Evolutionary conservation across 2,329 filamentous ascomycete genomes (phyloP).

Genomic region (Aspergillus candidus): DNA sequence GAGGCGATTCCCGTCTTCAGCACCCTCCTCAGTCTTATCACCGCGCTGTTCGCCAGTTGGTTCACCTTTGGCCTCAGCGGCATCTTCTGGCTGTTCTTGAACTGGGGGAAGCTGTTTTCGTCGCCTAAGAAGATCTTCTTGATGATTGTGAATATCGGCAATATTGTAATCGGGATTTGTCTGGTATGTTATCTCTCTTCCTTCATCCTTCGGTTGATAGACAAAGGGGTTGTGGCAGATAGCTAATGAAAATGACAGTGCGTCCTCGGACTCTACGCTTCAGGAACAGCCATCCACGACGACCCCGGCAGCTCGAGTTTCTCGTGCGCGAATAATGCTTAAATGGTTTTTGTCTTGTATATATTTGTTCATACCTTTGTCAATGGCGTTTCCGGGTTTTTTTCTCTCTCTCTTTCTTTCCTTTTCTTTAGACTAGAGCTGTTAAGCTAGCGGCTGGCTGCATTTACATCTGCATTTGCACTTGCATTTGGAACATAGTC

Average conservation of each 20-base stretch:
- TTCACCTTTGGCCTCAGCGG: slow-evolving; percentile 49
- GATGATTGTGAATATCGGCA: slow-evolving; percentile 21
- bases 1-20: slow-evolving; percentile 65
- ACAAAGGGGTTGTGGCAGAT: not conserved
- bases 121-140: slow-evolving; percentile 26
- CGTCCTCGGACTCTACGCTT: slow-evolving; percentile 31
- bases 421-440: not conserved
- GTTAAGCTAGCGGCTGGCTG: not conserved
- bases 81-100: slow-evolving; percentile 35
- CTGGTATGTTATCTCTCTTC: slow-evolving; percentile 14
- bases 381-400: not conserved
- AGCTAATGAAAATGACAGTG: slow-evolving; percentile 14
- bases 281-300: slow-evolving; percentile 31
- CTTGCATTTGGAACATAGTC: slow-evolving; percentile 3
- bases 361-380: slow-evolving; percentile 5
- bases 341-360: not conserved
- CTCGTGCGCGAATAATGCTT: slow-evolving; percentile 27
- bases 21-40: slow-evolving; percentile 59
- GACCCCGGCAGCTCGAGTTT: slow-evolving; percentile 26
- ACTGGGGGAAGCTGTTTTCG: slow-evolving; percentile 27
- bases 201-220: not conserved
- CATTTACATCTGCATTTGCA: not conserved
- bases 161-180: slow-evolving; percentile 17
- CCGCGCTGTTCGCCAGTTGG: slow-evolving; percentile 60
- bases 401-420: not conserved